Evolutionary conservation across 108 stramenopile genomes (phyloP).

Genomic region (Mediolabrus comicus): DNA sequence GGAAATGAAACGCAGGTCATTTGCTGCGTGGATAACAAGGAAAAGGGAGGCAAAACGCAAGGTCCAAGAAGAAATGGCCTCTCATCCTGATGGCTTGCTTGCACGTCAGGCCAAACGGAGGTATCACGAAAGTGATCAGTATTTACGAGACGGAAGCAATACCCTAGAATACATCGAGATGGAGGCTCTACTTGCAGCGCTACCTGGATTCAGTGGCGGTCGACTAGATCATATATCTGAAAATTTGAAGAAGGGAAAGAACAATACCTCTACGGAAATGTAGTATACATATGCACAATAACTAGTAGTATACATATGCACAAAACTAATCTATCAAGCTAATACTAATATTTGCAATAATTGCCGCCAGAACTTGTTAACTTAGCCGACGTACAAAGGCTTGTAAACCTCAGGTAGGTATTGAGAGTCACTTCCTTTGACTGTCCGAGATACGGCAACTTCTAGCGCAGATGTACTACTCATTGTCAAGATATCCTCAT

Average conservation of each 20-base stretch:
- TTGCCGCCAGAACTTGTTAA: too few species aligned
- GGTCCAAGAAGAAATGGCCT: conserved; percentile 21
- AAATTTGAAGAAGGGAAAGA: conserved; percentile 9
- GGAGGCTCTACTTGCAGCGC: conserved; percentile 47
- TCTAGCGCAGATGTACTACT: conserved; percentile 41
- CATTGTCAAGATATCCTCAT: conserved; percentile 37
- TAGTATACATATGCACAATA: too few species aligned
- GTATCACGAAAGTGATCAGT: conserved; percentile 48
- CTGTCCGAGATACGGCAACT: conserved; percentile 29
- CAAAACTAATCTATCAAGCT: too few species aligned
- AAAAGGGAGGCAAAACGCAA: conserved; percentile 44
- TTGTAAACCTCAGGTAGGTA: conserved; percentile 46
- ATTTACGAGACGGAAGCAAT: conserved; percentile 32
- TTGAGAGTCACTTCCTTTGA: conserved; percentile 22
- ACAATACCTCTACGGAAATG: not conserved
- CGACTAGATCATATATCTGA: conserved; percentile 42
- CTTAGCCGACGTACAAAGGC: conserved; percentile 24
- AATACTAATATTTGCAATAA: too few species aligned
- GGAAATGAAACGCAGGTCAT: conserved; percentile 27
- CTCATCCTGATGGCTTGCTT: conserved; percentile 31
- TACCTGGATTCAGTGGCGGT: conserved; percentile 45
- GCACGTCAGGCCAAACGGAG: conserved; percentile 17
- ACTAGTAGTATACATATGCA: too few species aligned
- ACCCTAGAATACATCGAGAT: conserved; percentile 46
- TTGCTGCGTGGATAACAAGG: conserved; percentile 42